Evolutionary conservation across 192 early-diverging fungal species (phyloP).

Genomic region (Coemansia sp.): DNA sequence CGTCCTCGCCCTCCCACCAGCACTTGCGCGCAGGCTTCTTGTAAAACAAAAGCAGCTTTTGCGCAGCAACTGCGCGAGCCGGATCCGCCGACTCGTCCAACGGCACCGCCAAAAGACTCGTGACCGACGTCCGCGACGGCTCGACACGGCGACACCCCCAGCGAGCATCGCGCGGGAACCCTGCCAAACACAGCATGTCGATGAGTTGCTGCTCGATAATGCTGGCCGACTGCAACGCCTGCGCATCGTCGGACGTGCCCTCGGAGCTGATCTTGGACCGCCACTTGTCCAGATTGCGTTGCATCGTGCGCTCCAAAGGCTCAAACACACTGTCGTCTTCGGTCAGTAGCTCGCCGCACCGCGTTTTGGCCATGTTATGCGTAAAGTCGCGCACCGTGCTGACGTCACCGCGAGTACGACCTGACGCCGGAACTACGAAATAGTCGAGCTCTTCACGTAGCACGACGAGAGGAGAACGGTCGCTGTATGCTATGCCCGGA

Average conservation of each 20-base stretch:
- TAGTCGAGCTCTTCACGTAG: conserved; percentile 79
- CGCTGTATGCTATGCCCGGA: conserved; percentile 32
- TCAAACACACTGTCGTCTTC: conserved; percentile 73
- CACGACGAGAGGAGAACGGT: conserved; percentile 71
- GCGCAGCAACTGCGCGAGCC: conserved; percentile 69
- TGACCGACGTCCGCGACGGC: conserved; percentile 65
- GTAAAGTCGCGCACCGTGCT: conserved; percentile 46
- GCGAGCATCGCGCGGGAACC: conserved; percentile 66
- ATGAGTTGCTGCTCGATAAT: conserved; percentile 75
- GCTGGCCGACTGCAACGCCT: conserved; percentile 43
- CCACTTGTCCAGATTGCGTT: conserved; percentile 55
- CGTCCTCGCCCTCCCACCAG: conserved; percentile 79
- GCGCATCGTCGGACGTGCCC: conserved; percentile 43
- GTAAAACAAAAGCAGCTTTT: conserved; percentile 76
- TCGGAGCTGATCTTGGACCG: conserved; percentile 39
- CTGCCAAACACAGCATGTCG: conserved; percentile 78
- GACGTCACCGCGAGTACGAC: conserved; percentile 41
- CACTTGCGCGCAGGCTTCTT: conserved; percentile 84
- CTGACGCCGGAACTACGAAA: conserved; percentile 59
- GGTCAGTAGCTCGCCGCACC: conserved; percentile 63
- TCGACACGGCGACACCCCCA: conserved; percentile 77
- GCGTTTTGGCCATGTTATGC: conserved; percentile 59
- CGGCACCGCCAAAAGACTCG: conserved; percentile 68
- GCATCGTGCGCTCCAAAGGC: conserved; percentile 72
- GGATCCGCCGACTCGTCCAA: conserved; percentile 67